Base-by-base conservation (phyloP, 768 basidiomycete genomes). In the Macrocybe gigantea region DNA sequence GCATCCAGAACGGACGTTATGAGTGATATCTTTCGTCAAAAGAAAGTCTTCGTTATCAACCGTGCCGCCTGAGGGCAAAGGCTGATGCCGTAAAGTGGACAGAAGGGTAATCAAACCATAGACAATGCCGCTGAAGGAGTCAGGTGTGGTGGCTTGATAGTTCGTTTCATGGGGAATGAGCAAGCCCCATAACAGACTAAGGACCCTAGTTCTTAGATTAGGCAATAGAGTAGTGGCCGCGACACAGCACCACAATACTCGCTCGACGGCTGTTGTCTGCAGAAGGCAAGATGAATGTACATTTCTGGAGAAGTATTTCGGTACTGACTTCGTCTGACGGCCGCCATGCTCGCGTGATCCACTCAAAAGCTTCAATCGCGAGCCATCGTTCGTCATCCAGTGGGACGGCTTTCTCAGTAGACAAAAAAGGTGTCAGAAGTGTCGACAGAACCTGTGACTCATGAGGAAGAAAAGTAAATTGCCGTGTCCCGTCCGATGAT, bases 161-260 rank as follows among this genome's bases (percentile, higher is more conserved):
- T 68, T 67, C 33, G 63, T 69, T 33, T 77, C 75, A 7, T 60
- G 56, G 45, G 73, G 61, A 55, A 68, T 67, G 53, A 82, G 48
- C 57, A 78, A 57, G 55, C 70, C 60, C 52, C 74, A 73, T 3
- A 88, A 66, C 7, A 66, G 63, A 7, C 68, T 69, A 12, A 88
- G 54, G 22, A 84, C 67, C 14, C 79, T 73, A 7, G 71, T 68
- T 12, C 80, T 72, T 42, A 74, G 63, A 12, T 55, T 54, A 6
- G 73, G 68, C 6, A 66, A 52, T 36, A 68, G 64, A 13, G 71
- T 68, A 6, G 70, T 61, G 1, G 79, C 79, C 7, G 83, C 83
- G 53, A 75, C 78, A 54, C 80, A 79, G 57, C 85, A 88, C 87
- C 87, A 90, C 31, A 83, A 52, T 54, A 74, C 79, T 22, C 86